These are phyloP conservation scores for Trichoderma aggressivum DNA, from an alignment of 2,329 filamentous ascomycete genomes.

Conservation along the genomic window DNA sequence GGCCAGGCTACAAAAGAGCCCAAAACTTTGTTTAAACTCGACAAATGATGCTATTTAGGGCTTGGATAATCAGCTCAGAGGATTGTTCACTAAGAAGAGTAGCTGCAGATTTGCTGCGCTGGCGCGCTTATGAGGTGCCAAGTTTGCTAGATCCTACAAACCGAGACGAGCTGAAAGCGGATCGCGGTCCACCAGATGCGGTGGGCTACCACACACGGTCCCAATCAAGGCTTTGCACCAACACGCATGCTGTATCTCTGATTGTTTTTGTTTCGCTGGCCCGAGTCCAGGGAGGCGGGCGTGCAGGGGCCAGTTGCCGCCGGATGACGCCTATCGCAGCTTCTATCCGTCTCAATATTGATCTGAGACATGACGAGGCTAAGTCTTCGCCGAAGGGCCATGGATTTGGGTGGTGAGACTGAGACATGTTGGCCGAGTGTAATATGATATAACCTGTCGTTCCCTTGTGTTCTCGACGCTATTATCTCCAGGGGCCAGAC, in stretches of 20 bases:
- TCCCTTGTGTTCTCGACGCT: not conserved
- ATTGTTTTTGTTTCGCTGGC: not conserved
- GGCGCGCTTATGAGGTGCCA: not conserved
- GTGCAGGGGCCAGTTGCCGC: not conserved
- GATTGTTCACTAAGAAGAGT: not conserved
- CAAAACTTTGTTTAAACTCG: not conserved
- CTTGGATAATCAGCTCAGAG: not conserved
- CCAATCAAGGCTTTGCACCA: not conserved
- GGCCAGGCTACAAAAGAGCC: not conserved
- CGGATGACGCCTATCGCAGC: not conserved
- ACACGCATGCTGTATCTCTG: not conserved
- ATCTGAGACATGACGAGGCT: not conserved
- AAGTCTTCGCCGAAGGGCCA: not conserved
- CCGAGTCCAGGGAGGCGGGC: not conserved
- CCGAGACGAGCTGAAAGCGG: not conserved
- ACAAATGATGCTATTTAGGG: not conserved
- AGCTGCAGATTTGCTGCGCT: constrained; percentile 4
- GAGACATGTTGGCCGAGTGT: not conserved
- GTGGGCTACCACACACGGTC: not conserved
- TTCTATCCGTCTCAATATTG: not conserved
- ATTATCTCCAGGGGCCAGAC: not conserved
- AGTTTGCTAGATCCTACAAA: not conserved
- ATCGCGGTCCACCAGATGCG: not conserved
- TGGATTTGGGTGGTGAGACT: not conserved
- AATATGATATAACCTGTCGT: not conserved